Evolutionary conservation across 2,329 filamentous ascomycete species (phyloP).

Genomic region (Arthroderma sp.): DNA sequence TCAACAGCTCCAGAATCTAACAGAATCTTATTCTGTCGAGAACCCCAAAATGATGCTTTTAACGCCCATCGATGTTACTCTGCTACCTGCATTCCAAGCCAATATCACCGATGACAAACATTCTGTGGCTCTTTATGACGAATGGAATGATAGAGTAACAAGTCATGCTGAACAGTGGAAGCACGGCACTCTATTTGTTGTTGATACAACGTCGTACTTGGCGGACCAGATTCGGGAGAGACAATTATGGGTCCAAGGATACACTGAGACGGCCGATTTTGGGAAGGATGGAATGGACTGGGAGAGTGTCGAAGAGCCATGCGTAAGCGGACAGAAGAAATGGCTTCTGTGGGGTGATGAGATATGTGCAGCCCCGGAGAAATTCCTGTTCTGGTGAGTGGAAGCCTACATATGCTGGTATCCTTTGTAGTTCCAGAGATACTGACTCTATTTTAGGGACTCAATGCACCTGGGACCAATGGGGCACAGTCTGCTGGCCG

Average conservation of each 20-base stretch:
- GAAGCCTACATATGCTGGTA: background rate
- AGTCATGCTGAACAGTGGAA: conserved; percentile 20
- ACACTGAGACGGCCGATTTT: conserved; percentile 23
- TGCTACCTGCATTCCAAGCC: conserved; percentile 23
- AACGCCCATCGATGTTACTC: conserved; percentile 26
- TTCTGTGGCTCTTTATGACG: conserved; percentile 19
- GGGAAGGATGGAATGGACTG: conserved; percentile 22
- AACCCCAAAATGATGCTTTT: conserved; percentile 26
- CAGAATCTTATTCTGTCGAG: conserved; percentile 16
- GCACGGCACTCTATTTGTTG: conserved; percentile 23
- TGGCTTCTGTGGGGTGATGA: conserved; percentile 17
- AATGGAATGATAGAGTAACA: conserved; percentile 24
- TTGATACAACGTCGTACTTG: conserved; percentile 28
- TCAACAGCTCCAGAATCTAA: conserved; percentile 19
- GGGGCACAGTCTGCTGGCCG: conserved; percentile 26
- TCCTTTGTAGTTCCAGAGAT: background rate
- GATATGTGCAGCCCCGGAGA: conserved; percentile 23
- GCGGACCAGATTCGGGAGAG: conserved; percentile 26
- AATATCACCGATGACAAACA: conserved; percentile 21
- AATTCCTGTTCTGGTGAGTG: conserved; percentile 30
- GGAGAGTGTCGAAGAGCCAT: conserved; percentile 25
- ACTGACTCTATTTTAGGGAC: conserved; percentile 20
- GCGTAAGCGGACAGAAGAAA: conserved; percentile 17
- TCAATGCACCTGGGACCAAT: conserved; percentile 28
- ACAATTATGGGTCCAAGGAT: conserved; percentile 23